Evolutionary conservation across 1,139 yeast genomes (phyloP).

Genomic region (Kurtzmaniella quercitrusa): DNA sequence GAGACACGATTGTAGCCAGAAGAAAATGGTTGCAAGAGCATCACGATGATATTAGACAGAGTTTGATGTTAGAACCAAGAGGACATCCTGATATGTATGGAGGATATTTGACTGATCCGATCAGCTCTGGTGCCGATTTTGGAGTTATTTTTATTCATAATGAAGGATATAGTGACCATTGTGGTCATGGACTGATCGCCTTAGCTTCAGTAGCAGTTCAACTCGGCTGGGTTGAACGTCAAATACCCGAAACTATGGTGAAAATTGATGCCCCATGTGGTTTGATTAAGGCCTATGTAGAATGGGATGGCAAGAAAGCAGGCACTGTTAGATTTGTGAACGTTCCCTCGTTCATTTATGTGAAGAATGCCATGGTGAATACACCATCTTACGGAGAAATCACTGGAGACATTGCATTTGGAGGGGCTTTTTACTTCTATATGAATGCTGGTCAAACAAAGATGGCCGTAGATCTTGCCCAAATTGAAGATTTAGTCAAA

Average conservation of each 20-base stretch:
- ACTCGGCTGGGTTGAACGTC: conserved; percentile 13
- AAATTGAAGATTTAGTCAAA: conserved; percentile 10
- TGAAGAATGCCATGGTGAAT: conserved; percentile 11
- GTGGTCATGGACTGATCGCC: conserved; percentile 19
- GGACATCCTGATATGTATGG: conserved; percentile 22
- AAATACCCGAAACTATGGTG: conserved; percentile 14
- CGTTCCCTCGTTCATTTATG: conserved; percentile 15
- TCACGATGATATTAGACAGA: conserved; percentile 15
- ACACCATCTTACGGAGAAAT: conserved; percentile 12
- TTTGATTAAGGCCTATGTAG: conserved; percentile 11
- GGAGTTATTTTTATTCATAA: conserved; percentile 17
- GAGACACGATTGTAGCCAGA: conserved; percentile 14
- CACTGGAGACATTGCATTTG: conserved; percentile 18
- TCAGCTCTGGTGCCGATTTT: conserved; percentile 13
- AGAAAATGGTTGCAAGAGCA: conserved; percentile 11
- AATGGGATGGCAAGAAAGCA: conserved; percentile 15
- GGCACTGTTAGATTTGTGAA: conserved; percentile 12
- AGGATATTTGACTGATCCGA: conserved; percentile 14
- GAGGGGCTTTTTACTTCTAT: conserved; percentile 18
- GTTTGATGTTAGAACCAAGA: conserved; percentile 18
- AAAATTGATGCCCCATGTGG: conserved; percentile 11
- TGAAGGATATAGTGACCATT: conserved; percentile 11
- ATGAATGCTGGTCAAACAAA: conserved; percentile 11
- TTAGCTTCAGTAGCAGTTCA: conserved; percentile 13
- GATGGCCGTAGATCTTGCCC: conserved; percentile 1